Evolutionary conservation across 1,284 basidiomycete species (phyloP), one percentile per base, ranked within the genome.

Genomic region (Tetrapyrgos nigripes): DNA sequence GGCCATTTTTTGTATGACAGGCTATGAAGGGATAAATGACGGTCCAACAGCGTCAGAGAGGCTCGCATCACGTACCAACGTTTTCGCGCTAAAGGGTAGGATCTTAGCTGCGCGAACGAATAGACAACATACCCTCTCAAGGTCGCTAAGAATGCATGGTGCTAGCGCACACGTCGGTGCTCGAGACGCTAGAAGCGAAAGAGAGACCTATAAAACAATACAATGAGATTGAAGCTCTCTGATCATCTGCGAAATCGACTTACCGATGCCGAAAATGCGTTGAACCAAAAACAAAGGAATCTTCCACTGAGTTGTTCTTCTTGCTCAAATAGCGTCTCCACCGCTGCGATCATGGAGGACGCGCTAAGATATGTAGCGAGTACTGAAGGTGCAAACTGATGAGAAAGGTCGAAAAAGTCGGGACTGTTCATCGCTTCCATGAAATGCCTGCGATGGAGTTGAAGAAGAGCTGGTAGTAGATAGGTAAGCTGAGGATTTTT

Each of bases 241-340:
- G 10, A n/a, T 19, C 43, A 45, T 13, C 14, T 10, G n/a, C 11
- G 43, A 19, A 45, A 10, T 14, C 23, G n/a, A 79, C 89, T 71
- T 70, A 92, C 90, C 54, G 87, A 84, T 35, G 88, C 89, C 46
- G 90, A 91, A 70, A 91, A 92, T 19, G 87, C 81, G 66, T 92
- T 90, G 58, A 90, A 90, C 81, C 89, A 92, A 65, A 91, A 84
- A 73, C 89, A 87, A 76, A 91, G 84, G 71, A 90, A 87, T 35
- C 91, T 81, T 62, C 83, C 84, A 58, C 86, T 86, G 45, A 92
- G 73, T 52, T 82, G 77, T 11, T 84, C 82, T 67, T 90, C 85
- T 58, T 83, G 80, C 29, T 84, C 80, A 68, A 85, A 86, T 17
- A 91, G 70, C 54, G 77, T 80, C 65, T 85, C 83, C 46, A 90